Evolutionary conservation across 2,329 filamentous ascomycete species (phyloP), one percentile per base, ranked within the genome.

Genomic region (Fusarium heterosporum): DNA sequence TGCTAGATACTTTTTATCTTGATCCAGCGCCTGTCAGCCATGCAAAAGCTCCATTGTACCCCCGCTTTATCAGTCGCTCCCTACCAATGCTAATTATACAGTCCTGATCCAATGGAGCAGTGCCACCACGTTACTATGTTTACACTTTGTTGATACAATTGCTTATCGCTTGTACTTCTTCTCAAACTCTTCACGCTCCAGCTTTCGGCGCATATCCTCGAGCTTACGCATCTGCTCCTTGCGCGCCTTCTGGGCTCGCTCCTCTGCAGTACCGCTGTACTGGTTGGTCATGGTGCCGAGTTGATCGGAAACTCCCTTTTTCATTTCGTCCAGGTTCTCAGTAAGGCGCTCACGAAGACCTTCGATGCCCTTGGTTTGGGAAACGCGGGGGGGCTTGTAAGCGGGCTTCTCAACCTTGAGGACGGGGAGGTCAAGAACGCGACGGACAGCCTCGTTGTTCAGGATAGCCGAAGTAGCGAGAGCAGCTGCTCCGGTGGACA

Each of bases 401-500:
- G 61, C 71, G 19, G 69, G 55, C 55, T 73, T 58, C 45, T 62
- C 63, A 28, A 74, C 64, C 13, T 70, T 61, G 13, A 78, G 74
- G 14, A 76, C 72, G 5, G 81, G 78, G 6, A 85, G 76, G 34
- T 74, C 75, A 29, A 79, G 65, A 56, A 72, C 63, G 34, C 75
- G 75, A 55, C 83, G 82, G 63, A 84, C 64, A 13, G 70, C 29
- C 55, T 73, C 54, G 40, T 78, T 78, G 73, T 77, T 80, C 45
- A 83, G 74, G 28, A 81, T 71, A 38, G 77, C 54, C 36, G 75
- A 67, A 36, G 79, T 78, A 70, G 82, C 71, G 47, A 77, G 70
- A 26, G 75, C 74, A 25, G 79, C 74, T 29, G 79, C 70, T 63
- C 77, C 71, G 61, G 83, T 71, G 66, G 83, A 79, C 10, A 77